A percentile compares a stretch with the other conserved stretches of the same genome.
These are phyloP conservation scores for Tothia fuscella DNA, from an alignment of 2,329 filamentous ascomycete genomes.

Conservation along the genomic window DNA sequence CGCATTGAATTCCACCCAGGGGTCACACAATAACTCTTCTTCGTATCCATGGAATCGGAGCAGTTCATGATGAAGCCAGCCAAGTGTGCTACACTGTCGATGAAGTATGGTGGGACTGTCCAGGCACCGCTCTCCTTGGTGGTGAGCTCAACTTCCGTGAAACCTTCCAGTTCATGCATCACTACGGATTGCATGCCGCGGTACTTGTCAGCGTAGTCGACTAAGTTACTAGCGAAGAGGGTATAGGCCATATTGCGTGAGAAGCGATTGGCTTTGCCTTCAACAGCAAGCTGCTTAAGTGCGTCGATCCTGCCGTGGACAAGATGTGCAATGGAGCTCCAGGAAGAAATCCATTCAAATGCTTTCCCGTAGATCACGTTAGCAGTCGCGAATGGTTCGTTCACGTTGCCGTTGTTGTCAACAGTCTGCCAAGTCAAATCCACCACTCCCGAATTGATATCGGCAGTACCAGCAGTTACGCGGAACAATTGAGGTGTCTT, in stretches of 20 bases:
- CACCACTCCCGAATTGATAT: not conserved
- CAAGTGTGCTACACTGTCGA: slow-evolving; percentile 3
- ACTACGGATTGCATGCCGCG: slow-evolving; percentile 17
- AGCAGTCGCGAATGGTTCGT: not conserved
- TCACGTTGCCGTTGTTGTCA: not conserved
- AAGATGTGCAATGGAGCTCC: slow-evolving; percentile 14
- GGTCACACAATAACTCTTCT: slow-evolving; percentile 48
- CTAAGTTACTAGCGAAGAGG: slow-evolving; percentile 17
- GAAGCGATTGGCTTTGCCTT: not conserved
- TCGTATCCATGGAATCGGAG: slow-evolving; percentile 36
- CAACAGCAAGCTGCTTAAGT: slow-evolving; percentile 3
- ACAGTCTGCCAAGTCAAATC: not conserved
- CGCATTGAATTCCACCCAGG: slow-evolving; percentile 51
- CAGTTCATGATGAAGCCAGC: slow-evolving; percentile 9
- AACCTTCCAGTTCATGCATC: slow-evolving; percentile 16
- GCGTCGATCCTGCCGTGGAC: slow-evolving; percentile 14
- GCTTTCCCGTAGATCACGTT: slow-evolving; percentile 2
- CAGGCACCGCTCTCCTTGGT: slow-evolving; percentile 15
- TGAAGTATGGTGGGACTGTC: slow-evolving; percentile 11
- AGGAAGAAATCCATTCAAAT: slow-evolving; percentile 5
- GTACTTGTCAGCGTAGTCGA: slow-evolving; percentile 17
- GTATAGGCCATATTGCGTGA: slow-evolving; percentile 15
- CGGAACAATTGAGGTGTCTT: not conserved
- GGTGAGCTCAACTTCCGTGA: slow-evolving; percentile 13
- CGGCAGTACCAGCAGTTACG: not conserved